Evolutionary conservation across 1,284 basidiomycete species (phyloP).

Genomic region (Uromyces viciae-fabae): DNA sequence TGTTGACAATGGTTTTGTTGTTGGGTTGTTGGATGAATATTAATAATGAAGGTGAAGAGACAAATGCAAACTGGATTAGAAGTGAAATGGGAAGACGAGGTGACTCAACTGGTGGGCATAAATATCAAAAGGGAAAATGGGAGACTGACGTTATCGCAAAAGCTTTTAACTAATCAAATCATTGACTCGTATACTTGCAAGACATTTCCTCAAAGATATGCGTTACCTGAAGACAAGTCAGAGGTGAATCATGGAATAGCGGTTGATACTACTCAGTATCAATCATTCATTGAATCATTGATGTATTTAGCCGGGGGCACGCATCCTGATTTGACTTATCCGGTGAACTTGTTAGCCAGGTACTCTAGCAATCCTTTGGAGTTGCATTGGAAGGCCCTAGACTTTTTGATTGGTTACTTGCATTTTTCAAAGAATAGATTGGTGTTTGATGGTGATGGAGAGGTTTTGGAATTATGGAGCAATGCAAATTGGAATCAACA

Average conservation of each 20-base stretch:
- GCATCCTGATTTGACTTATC: background rate
- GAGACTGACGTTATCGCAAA: background rate
- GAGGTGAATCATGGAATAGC: background rate
- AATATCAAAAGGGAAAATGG: background rate
- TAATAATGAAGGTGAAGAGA: background rate
- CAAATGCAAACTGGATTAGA: background rate
- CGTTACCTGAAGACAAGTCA: background rate
- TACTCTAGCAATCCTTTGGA: background rate
- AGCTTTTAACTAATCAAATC: background rate
- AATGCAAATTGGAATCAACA: slow-evolving; percentile 6
- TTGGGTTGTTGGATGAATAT: background rate
- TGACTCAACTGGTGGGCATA: background rate
- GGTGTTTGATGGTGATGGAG: background rate
- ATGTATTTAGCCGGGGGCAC: background rate
- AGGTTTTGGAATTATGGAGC: background rate
- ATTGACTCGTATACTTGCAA: background rate
- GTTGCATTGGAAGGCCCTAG: background rate
- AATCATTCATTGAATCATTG: background rate
- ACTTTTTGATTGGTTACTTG: background rate
- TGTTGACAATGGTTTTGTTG: too few species aligned
- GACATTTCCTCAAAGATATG: background rate
- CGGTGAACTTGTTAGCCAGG: background rate
- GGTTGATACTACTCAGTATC: background rate
- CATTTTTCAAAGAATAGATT: background rate
- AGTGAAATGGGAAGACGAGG: background rate